phyloP scores from a whole-genome alignment of 257 asterid genomes.

The Verbascum thapsus region DNA sequence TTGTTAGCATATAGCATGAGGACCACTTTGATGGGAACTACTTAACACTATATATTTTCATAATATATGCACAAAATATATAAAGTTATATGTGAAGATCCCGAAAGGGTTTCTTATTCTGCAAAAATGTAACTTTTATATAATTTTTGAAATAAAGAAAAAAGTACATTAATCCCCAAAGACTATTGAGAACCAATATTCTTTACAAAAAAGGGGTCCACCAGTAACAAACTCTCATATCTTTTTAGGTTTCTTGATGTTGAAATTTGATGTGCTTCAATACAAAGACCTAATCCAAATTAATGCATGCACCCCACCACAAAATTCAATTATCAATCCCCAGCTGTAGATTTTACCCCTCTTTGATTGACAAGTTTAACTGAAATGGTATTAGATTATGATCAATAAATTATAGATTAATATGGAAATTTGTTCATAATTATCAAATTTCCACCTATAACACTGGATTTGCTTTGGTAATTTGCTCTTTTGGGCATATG shows the following conservation, averaged over 20 bases:
- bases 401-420: background rate
- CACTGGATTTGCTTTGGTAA: background rate
- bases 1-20: constrained; percentile 24
- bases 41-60: background rate
- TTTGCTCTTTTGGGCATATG: background rate
- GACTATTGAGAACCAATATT: constrained; percentile 31
- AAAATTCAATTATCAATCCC: constrained; percentile 27
- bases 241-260: constrained; percentile 39
- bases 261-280: constrained; percentile 39
- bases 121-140: background rate
- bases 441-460: too few species aligned
- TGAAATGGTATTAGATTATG: background rate
- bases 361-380: constrained; percentile 31
- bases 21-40: constrained; percentile 30
- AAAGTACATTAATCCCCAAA: constrained; percentile 23
- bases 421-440: background rate
- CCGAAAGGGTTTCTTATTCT: background rate
- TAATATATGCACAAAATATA: background rate
- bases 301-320: constrained; percentile 18
- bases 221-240: constrained; percentile 28
- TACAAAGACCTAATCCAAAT: constrained; percentile 46
- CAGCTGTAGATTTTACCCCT: constrained; percentile 10
- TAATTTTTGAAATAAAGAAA: background rate
- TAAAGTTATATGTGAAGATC: background rate
- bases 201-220: constrained; percentile 45